Percentiles rank a stretch among this genome's conserved stretches.
phyloP scores from a whole-genome alignment of 352 stramenopile species.

The Hyphochytrium catenoides region DNA sequence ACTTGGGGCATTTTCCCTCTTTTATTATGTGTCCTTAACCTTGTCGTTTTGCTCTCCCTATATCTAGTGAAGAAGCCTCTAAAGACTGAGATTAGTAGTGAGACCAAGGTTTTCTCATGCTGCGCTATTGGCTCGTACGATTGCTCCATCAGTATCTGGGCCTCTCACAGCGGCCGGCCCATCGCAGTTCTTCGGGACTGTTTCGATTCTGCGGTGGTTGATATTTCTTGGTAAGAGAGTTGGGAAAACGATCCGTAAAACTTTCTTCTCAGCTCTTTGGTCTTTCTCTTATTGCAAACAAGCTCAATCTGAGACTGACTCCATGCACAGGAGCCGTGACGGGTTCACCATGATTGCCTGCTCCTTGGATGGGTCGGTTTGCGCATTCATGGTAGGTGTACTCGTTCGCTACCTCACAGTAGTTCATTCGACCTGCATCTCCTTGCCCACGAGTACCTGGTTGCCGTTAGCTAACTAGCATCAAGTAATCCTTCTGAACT shows the following conservation, averaged over 20 bases:
- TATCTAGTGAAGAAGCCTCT: constrained; percentile 21
- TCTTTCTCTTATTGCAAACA: no score
- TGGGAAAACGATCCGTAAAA: no score
- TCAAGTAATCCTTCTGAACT: no score
- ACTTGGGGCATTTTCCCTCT: no score
- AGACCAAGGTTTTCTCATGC: constrained; percentile 56
- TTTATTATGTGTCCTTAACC: no score
- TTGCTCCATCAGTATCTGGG: constrained; percentile 55
- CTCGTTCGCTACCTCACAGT: not conserved
- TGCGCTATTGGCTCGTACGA: constrained; percentile 53
- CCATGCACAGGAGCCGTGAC: no score
- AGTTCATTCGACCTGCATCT: no score
- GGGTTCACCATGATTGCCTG: constrained; percentile 32
- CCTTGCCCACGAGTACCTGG: no score
- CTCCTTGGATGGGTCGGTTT: constrained; percentile 51
- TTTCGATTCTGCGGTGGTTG: constrained; percentile 52
- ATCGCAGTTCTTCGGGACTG: constrained; percentile 50
- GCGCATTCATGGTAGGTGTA: constrained; percentile 26
- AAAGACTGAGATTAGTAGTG: no score
- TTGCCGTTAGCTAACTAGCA: no score
- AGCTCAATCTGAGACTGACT: no score
- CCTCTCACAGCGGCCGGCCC: constrained; percentile 39
- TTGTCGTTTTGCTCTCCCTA: not conserved
- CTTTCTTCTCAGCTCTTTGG: no score
- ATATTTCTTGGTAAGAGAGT: constrained; percentile 53